These are phyloP conservation scores for Dillenia suffruticosa DNA, from an alignment of 164 flowering plant genomes.

Conservation along the genomic window DNA sequence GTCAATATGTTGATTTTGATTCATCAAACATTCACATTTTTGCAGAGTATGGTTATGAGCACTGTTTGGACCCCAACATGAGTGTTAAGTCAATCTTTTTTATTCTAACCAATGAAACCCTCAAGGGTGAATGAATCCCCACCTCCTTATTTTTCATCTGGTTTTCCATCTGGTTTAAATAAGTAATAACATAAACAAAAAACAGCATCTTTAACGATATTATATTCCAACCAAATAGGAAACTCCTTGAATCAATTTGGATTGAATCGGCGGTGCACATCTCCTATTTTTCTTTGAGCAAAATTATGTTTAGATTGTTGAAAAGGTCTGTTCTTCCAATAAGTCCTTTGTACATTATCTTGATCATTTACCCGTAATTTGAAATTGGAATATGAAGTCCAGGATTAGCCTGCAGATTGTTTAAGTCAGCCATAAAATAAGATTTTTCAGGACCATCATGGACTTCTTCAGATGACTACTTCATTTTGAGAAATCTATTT, in stretches of 20 bases:
- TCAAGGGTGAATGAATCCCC: neutral
- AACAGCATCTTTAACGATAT: constrained; percentile 2
- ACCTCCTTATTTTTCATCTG: neutral
- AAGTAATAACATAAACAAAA: constrained; percentile 11
- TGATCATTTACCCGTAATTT: neutral
- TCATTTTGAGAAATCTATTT: too few relatives aligned
- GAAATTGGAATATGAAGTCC: neutral
- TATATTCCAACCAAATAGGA: constrained; percentile 13
- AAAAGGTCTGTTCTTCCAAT: neutral
- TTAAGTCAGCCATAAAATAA: neutral
- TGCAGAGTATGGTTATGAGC: constrained; percentile 6
- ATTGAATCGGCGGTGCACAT: neutral
- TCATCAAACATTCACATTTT: constrained; percentile 10
- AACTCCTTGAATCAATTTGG: constrained; percentile 2
- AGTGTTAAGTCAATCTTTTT: neutral
- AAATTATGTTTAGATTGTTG: constrained; percentile 2
- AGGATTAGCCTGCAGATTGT: neutral
- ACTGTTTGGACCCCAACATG: constrained; percentile 8
- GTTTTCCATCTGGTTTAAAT: neutral
- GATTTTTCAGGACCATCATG: too few relatives aligned
- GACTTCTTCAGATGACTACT: too few relatives aligned
- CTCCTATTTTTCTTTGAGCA: neutral
- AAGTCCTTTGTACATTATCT: neutral
- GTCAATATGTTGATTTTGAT: constrained; percentile 5
- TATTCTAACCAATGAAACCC: constrained; percentile 5